Conservation (phyloP, 208 protist genomes). For the Trypanosoma melophagium region DNA sequence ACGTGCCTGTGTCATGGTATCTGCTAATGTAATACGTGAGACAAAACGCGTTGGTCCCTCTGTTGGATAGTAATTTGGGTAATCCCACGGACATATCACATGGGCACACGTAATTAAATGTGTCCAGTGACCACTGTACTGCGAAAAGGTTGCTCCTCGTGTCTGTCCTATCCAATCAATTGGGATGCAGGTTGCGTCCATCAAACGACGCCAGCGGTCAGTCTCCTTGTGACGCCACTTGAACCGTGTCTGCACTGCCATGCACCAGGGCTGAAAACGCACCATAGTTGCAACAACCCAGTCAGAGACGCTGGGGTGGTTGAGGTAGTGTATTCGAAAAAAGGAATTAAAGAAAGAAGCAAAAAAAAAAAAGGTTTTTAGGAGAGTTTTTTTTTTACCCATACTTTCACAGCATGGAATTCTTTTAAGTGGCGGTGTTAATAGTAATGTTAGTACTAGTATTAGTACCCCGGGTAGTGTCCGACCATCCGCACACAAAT, state of each 20-base stretch:
- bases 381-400: too few relatives aligned
- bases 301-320: too few relatives aligned
- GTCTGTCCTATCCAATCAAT: slow-evolving; percentile 87
- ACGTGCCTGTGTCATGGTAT: slow-evolving; percentile 87
- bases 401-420: too few relatives aligned
- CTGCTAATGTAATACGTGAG: slow-evolving; percentile 80
- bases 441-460: too few relatives aligned
- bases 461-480: too few relatives aligned
- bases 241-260: slow-evolving; percentile 88
- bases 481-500: neutral
- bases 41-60: slow-evolving; percentile 84
- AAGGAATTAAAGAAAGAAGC: too few relatives aligned
- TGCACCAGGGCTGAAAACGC: slow-evolving; percentile 86
- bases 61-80: slow-evolving; percentile 89
- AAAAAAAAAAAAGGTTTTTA: too few relatives aligned
- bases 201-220: slow-evolving; percentile 87
- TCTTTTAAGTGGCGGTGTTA: too few relatives aligned
- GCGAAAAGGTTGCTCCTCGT: slow-evolving; percentile 67
- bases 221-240: slow-evolving; percentile 92
- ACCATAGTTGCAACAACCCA: slow-evolving; percentile 19
- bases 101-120: slow-evolving; percentile 89
- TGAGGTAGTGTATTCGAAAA: too few relatives aligned
- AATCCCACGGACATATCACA: slow-evolving; percentile 90
- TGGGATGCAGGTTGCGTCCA: slow-evolving; percentile 88
- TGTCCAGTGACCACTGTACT: slow-evolving; percentile 88